Conservation (phyloP, 2,329 filamentous ascomycete species). For the Aureobasidium pullulans region DNA sequence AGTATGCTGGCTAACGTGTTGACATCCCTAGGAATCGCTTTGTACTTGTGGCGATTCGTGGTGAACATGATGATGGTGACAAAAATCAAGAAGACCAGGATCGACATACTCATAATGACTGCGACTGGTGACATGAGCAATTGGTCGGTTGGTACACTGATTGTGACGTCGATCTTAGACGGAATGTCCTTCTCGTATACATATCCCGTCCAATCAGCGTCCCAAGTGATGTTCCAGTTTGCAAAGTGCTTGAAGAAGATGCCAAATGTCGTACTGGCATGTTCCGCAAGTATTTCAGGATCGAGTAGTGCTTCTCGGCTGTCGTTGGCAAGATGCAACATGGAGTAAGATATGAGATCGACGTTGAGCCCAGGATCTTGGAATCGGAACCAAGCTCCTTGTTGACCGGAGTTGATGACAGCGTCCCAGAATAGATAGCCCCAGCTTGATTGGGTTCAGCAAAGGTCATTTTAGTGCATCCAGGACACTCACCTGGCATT, state of each 20-base stretch:
- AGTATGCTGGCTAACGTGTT: not conserved
- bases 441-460: no score
- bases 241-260: constrained; percentile 5
- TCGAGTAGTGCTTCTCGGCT: not conserved
- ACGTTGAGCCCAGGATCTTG: not conserved
- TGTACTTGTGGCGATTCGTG: not conserved
- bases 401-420: no score
- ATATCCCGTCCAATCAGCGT: not conserved
- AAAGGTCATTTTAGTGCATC: no score
- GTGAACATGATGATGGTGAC: not conserved
- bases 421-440: no score
- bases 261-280: not conserved
- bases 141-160: not conserved
- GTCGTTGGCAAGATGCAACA: not conserved
- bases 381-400: not conserved
- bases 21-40: not conserved
- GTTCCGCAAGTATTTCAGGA: not conserved
- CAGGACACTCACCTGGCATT: no score
- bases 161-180: not conserved
- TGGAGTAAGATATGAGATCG: not conserved
- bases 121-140: not conserved
- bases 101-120: not conserved
- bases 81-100: not conserved
- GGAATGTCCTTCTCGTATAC: not conserved
- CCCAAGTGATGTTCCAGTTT: not conserved